phyloP scores from a whole-genome alignment of 805 yeast species.

The Starmerella lactis-condensi region DNA sequence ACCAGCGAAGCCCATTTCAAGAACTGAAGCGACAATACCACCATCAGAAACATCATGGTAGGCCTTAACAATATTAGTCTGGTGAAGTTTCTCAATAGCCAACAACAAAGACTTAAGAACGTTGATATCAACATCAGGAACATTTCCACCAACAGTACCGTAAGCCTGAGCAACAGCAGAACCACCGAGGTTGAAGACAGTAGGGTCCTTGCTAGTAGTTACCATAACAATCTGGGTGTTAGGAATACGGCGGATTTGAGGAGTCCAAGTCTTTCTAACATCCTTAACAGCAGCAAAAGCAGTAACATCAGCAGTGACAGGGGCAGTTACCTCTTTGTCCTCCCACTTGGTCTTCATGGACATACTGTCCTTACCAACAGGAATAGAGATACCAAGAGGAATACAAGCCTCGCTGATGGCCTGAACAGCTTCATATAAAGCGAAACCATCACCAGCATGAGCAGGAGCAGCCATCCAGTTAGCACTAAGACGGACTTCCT shows the following conservation, averaged over 20 bases:
- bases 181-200: slow-evolving; percentile 54
- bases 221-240: slow-evolving; percentile 66
- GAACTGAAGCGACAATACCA: slow-evolving; percentile 66
- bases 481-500: slow-evolving; percentile 71
- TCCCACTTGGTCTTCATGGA: slow-evolving; percentile 98
- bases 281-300: slow-evolving; percentile 77
- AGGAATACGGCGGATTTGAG: slow-evolving; percentile 41
- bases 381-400: slow-evolving; percentile 73
- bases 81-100: slow-evolving; percentile 55
- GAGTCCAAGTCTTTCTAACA: slow-evolving; percentile 90
- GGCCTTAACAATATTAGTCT: slow-evolving; percentile 44
- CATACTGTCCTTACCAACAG: slow-evolving; percentile 98
- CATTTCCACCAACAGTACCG: slow-evolving; percentile 61
- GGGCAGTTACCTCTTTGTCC: slow-evolving; percentile 76
- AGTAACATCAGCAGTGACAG: slow-evolving; percentile 74
- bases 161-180: slow-evolving; percentile 90
- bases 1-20: slow-evolving; percentile 95
- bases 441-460: slow-evolving; percentile 87
- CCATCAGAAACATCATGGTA: slow-evolving; percentile 97
- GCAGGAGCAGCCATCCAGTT: slow-evolving; percentile 99
- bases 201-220: slow-evolving; percentile 17
- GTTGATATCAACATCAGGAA: slow-evolving; percentile 59
- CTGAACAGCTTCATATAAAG: slow-evolving; percentile 88
- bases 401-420: slow-evolving; percentile 96
- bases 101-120: slow-evolving; percentile 52